Percentiles rank a stretch among this genome's conserved stretches.
Conservation (phyloP, 495 filamentous ascomycete genomes). For the Tetracladium setigerum region DNA sequence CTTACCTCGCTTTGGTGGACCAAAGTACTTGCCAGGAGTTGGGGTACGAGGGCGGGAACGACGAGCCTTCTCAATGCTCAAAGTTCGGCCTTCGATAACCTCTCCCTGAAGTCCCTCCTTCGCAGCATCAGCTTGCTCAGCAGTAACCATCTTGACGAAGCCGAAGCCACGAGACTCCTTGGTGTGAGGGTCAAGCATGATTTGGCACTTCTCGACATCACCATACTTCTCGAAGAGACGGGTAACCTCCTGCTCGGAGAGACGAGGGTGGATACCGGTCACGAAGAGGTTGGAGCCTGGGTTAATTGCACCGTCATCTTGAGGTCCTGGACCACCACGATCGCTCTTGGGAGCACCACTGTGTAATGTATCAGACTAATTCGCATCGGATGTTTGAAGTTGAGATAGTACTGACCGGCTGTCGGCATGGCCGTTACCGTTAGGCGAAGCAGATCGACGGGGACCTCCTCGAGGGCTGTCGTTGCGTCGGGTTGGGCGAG, state of each 20-base stretch:
- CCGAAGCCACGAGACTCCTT: slow-evolving; percentile 98
- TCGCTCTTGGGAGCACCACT: slow-evolving; percentile 41
- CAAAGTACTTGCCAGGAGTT: slow-evolving; percentile 98
- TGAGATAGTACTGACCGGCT: slow-evolving; percentile 57
- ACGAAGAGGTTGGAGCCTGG: slow-evolving; percentile 98
- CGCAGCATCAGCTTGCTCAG: slow-evolving; percentile 90
- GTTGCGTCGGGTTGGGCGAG: slow-evolving; percentile 63
- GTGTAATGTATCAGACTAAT: slow-evolving; percentile 18
- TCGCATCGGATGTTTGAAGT: slow-evolving; percentile 28
- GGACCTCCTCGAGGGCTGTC: slow-evolving; percentile 61
- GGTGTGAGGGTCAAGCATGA: slow-evolving; percentile 97
- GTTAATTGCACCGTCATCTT: slow-evolving; percentile 77
- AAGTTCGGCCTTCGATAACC: slow-evolving; percentile 86
- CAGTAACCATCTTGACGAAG: slow-evolving; percentile 97
- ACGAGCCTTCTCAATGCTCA: slow-evolving; percentile 98
- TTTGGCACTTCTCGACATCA: slow-evolving; percentile 97
- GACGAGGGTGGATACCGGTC: slow-evolving; percentile 92
- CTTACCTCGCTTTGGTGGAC: slow-evolving; percentile 95
- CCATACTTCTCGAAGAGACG: slow-evolving; percentile 98
- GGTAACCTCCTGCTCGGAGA: slow-evolving; percentile 83
- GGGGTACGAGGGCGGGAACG: slow-evolving; percentile 90
- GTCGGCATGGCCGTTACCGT: slow-evolving; percentile 48
- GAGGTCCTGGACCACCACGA: slow-evolving; percentile 45
- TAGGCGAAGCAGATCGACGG: slow-evolving; percentile 70
- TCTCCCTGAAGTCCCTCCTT: slow-evolving; percentile 95